Conservation (phyloP, 352 stramenopile genomes). For the Globisporangium lucens region DNA sequence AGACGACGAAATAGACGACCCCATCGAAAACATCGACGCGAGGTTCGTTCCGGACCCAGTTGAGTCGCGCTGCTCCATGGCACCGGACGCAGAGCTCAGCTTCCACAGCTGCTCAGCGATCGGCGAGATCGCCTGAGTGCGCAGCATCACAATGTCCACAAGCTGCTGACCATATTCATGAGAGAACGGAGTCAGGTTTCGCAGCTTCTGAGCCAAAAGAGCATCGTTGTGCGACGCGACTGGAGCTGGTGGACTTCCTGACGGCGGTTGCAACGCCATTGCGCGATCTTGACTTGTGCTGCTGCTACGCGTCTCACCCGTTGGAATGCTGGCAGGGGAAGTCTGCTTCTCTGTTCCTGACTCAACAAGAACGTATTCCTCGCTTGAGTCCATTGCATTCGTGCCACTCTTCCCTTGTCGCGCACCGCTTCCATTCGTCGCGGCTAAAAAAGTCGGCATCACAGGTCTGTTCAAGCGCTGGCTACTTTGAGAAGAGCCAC, state of each 20-base stretch:
- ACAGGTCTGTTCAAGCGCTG: constrained; percentile 6
- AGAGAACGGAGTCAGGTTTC: constrained; percentile 23
- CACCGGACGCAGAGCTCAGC: constrained; percentile 23
- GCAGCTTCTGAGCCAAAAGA: not conserved
- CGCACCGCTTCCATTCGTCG: not conserved
- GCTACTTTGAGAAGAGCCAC: constrained; percentile 2
- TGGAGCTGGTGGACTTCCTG: not conserved
- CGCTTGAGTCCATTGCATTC: constrained; percentile 48
- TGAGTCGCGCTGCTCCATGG: constrained; percentile 18
- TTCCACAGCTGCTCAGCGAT: constrained; percentile 67
- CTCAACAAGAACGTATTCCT: constrained; percentile 68
- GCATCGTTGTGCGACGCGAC: not conserved
- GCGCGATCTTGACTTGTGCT: not conserved
- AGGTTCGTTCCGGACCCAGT: constrained; percentile 33
- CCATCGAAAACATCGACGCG: constrained; percentile 57
- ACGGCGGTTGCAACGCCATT: not conserved
- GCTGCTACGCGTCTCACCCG: not conserved
- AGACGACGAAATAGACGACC: constrained; percentile 47
- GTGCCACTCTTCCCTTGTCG: constrained; percentile 17
- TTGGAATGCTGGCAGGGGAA: not conserved
- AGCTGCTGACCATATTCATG: constrained; percentile 53
- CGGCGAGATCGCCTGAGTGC: constrained; percentile 57
- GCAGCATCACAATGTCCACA: constrained; percentile 59
- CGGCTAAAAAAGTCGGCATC: not conserved
- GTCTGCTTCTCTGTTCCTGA: constrained; percentile 30